Evolutionary conservation across 306 rosid genomes (phyloP).

Genomic region (Pterocarpus macrocarpus): DNA sequence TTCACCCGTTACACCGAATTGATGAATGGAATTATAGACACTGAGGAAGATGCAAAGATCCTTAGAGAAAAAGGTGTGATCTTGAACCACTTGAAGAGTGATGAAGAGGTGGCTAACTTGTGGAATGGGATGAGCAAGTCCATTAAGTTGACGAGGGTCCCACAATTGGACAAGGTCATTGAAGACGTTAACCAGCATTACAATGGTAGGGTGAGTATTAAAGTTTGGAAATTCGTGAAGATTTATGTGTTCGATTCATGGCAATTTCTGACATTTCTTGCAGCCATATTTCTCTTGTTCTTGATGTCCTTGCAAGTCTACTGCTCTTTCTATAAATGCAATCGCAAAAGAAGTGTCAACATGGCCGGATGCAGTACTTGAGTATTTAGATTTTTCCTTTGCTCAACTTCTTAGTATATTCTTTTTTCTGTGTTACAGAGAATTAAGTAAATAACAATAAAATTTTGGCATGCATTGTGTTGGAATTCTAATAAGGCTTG

Average conservation of each 20-base stretch:
- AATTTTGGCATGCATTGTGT: no score
- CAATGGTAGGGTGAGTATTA: constrained; percentile 66
- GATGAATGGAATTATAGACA: constrained; percentile 88
- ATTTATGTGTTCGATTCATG: constrained; percentile 71
- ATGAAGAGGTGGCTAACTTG: constrained; percentile 71
- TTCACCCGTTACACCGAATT: constrained; percentile 81
- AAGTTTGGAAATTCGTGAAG: constrained; percentile 62
- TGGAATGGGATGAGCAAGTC: constrained; percentile 95
- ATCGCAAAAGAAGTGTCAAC: not conserved
- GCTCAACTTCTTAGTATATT: not conserved
- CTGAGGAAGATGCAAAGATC: constrained; percentile 75
- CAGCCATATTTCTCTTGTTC: constrained; percentile 63
- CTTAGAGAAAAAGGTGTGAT: constrained; percentile 75
- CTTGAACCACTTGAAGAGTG: constrained; percentile 77
- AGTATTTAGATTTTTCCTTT: not conserved
- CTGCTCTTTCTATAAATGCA: constrained; percentile 54
- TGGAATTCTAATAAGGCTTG: no score
- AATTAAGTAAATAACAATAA: not conserved
- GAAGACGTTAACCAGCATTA: constrained; percentile 80
- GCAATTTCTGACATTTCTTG: constrained; percentile 67
- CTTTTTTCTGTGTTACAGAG: not conserved
- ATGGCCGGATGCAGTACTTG: constrained; percentile 20
- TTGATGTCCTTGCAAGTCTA: constrained; percentile 62
- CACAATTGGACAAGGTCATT: constrained; percentile 79
- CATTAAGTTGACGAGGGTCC: constrained; percentile 80